Evolutionary conservation across 306 rosid genomes (phyloP).

Genomic region (Medicago lupulina): DNA sequence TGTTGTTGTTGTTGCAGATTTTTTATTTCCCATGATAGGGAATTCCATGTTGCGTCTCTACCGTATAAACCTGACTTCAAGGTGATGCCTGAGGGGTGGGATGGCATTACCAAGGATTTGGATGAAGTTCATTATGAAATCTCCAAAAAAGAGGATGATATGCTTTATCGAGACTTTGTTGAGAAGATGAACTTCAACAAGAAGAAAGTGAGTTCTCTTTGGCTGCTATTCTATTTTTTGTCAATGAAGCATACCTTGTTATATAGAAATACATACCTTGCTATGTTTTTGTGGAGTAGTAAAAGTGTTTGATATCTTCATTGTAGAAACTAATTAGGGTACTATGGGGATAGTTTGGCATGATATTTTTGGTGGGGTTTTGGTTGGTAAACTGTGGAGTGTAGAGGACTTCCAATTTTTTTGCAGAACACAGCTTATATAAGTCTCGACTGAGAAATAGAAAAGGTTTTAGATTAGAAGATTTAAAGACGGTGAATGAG

Average conservation of each 20-base stretch:
- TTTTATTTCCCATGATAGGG: constrained; percentile 85
- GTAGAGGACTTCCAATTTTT: neutral
- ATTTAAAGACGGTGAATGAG: neutral
- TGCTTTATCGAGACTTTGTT: constrained; percentile 85
- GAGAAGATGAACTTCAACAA: constrained; percentile 85
- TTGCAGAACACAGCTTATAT: neutral
- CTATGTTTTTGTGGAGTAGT: neutral
- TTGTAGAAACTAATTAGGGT: neutral
- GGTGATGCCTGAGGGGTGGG: constrained; percentile 99
- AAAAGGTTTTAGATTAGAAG: neutral
- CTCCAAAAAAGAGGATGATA: constrained; percentile 86
- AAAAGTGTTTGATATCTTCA: neutral
- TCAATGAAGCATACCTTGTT: constrained; percentile 19
- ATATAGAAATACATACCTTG: neutral
- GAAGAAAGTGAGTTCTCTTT: constrained; percentile 74
- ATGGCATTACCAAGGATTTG: constrained; percentile 85
- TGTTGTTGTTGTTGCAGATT: constrained; percentile 57
- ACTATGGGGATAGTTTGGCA: neutral
- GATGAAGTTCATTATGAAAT: constrained; percentile 95
- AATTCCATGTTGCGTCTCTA: constrained; percentile 95
- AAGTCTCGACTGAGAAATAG: neutral
- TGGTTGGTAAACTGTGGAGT: constrained; percentile 12
- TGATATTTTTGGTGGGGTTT: constrained; percentile 25
- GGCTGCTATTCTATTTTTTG: neutral
- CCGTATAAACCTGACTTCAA: constrained; percentile 94